A percentile compares a stretch with the other conserved stretches of the same genome.
These are phyloP conservation scores for Botrytis squamosa DNA, from an alignment of 2,329 filamentous ascomycete species.

Conservation along the genomic window DNA sequence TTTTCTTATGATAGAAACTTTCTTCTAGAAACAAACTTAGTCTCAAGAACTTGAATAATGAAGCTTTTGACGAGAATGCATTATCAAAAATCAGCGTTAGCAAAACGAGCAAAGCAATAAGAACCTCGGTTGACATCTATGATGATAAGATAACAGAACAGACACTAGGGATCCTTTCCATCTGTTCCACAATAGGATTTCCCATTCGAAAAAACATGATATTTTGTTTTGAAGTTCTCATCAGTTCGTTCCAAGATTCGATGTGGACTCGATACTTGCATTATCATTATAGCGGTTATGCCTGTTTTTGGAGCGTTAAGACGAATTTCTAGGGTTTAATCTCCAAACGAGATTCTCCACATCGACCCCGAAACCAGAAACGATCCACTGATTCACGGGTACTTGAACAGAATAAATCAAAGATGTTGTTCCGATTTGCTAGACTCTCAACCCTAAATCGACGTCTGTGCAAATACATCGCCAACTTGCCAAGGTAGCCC, in stretches of 20 bases:
- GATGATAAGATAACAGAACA: not conserved
- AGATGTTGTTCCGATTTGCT: not conserved
- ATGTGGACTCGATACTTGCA: not conserved
- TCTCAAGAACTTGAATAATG: not conserved
- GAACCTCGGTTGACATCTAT: not conserved
- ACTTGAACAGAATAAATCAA: not conserved
- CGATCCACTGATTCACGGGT: not conserved
- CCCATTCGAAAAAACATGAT: not conserved
- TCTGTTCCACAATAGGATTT: not conserved
- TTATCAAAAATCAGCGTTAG: not conserved
- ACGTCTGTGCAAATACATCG: conserved; percentile 32
- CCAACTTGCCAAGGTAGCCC: not conserved
- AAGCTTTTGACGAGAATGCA: not conserved
- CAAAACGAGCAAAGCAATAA: not conserved
- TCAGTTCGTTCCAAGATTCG: not conserved
- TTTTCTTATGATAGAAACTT: not conserved
- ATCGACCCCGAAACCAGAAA: not conserved
- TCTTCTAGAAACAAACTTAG: conserved; percentile 2
- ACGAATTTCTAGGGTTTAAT: not conserved
- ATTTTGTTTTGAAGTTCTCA: not conserved
- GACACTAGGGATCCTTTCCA: not conserved
- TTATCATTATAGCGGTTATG: not conserved
- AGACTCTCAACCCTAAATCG: conserved; percentile 30
- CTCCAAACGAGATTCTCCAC: conserved; percentile 3
- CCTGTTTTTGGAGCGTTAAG: not conserved